Base-by-base conservation (phyloP, 1,139 yeast species). In the Saccharomyces hybrid region DNA sequence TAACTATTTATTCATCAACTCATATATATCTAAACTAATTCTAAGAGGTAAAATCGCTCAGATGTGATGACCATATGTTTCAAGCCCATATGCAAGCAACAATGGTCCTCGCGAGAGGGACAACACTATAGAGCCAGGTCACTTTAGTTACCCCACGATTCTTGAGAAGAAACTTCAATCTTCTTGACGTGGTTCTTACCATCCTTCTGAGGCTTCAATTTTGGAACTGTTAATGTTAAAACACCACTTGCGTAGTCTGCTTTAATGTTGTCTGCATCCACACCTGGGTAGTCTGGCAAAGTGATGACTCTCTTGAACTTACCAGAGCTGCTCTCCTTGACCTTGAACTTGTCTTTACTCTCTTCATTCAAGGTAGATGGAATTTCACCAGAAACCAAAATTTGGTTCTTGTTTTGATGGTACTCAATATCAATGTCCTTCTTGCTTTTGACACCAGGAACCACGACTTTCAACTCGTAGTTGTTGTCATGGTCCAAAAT, bases 401-500 rank as follows among this genome's bases (percentile, higher is more conserved):
- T 64, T 55, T 73, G 73, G 52, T 75, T 73, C 30, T 67, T 65
- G 34, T 74, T 75, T 54, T 72, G 69, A 59, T 75, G 69, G 61
- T 73, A 76, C 56, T 75, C 77, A 47, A 76, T 59, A 23, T 72
- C 63, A 52, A 75, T 70, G 51, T 61, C 63, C 49, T 65, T 63
- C 52, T 73, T 66, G 2, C 72, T 71, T 59, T 71, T 72, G 25
- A 75, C 75, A 53, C 79, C 79, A 13, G 79, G 78, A 50, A 75
- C 64, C 0, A 76, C 69, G 5, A 75, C 64, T 38, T 72, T 73
- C 38, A 76, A 59, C 31, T 73, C 74, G 59, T 75, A 76, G 20
- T 69, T 62, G 34, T 69, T 64, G 6, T 70, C 72, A 50, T 72
- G 70, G 16, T 76, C 79, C 51, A 75, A 59, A 47, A 76, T 66